A percentile compares a stretch with the other conserved stretches of the same genome.
Evolutionary conservation across 2,329 filamentous ascomycete species (phyloP).

Genomic region (Erysiphe neolycopersici): DNA sequence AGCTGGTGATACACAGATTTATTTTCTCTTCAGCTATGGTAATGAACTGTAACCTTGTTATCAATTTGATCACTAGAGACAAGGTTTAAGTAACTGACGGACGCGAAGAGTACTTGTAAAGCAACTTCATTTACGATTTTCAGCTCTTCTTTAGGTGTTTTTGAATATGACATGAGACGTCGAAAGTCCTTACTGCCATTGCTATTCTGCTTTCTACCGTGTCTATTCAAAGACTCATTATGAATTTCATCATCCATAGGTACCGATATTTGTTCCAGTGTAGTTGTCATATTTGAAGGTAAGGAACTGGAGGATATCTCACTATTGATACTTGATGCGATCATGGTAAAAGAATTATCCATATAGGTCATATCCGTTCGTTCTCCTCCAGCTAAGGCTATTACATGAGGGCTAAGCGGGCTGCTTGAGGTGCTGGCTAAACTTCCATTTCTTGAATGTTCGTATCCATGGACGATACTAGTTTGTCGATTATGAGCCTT

Average conservation of each 20-base stretch:
- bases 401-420: constrained; percentile 69
- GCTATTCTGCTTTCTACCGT: constrained; percentile 34
- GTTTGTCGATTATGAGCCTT: constrained; percentile 68
- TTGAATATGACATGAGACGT: constrained; percentile 34
- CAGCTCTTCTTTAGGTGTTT: constrained; percentile 43
- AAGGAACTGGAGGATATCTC: constrained; percentile 7
- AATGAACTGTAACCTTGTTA: constrained; percentile 39
- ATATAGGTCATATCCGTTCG: constrained; percentile 10
- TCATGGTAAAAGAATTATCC: constrained; percentile 7
- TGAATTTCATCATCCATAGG: constrained; percentile 19
- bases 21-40: constrained; percentile 92
- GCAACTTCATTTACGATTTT: constrained; percentile 97
- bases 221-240: constrained; percentile 22
- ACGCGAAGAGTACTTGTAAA: constrained; percentile 84
- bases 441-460: constrained; percentile 78
- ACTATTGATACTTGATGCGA: constrained; percentile 8
- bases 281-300: constrained; percentile 10
- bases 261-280: constrained; percentile 15
- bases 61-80: constrained; percentile 4
- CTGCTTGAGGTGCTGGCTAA: constrained; percentile 54
- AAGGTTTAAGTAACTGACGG: constrained; percentile 24
- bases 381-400: constrained; percentile 32
- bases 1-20: constrained; percentile 56
- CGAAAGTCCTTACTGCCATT: constrained; percentile 48
- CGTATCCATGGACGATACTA: constrained; percentile 87